A percentile compares a stretch with the other conserved stretches of the same genome.
Evolutionary conservation across 768 basidiomycete species (phyloP).

Genomic region (Favolaschia claudopus): DNA sequence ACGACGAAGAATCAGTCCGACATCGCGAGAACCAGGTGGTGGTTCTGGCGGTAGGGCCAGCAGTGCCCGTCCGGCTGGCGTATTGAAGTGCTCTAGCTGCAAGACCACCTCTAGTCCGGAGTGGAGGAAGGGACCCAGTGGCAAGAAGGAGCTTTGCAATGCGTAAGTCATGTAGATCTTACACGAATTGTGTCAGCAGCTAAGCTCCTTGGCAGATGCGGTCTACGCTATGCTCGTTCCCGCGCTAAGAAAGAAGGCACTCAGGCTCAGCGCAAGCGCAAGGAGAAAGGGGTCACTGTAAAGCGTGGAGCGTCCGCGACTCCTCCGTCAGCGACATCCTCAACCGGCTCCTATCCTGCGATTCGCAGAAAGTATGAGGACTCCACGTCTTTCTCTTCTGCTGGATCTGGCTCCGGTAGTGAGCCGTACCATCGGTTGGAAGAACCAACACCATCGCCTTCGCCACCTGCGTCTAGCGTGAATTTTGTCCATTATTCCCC

Average conservation of each 20-base stretch:
- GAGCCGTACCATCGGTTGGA: slow-evolving; percentile 61
- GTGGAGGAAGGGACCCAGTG: slow-evolving; percentile 91
- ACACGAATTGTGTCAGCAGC: slow-evolving; percentile 15
- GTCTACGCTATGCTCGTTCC: slow-evolving; percentile 85
- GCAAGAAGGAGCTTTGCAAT: slow-evolving; percentile 92
- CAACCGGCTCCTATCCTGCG: slow-evolving; percentile 47
- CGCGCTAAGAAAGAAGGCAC: slow-evolving; percentile 88
- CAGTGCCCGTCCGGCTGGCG: slow-evolving; percentile 76
- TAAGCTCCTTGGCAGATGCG: slow-evolving; percentile 60
- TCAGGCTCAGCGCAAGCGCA: slow-evolving; percentile 63
- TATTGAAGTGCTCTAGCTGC: slow-evolving; percentile 80
- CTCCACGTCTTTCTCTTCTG: slow-evolving; percentile 57
- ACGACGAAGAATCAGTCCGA: slow-evolving; percentile 63
- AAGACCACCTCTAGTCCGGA: slow-evolving; percentile 85
- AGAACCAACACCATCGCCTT: slow-evolving; percentile 66
- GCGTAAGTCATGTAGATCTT: slow-evolving; percentile 64
- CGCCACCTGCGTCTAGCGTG: slow-evolving; percentile 64
- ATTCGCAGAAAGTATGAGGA: slow-evolving; percentile 59
- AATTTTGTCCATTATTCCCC: slow-evolving; percentile 67
- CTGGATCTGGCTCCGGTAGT: slow-evolving; percentile 64
- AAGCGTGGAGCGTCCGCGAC: slow-evolving; percentile 52
- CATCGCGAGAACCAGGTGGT: slow-evolving; percentile 55
- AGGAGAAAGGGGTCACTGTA: slow-evolving; percentile 58
- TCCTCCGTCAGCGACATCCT: slow-evolving; percentile 45
- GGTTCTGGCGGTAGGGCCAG: slow-evolving; percentile 52